Base-by-base conservation (phyloP, 495 filamentous ascomycete genomes). In the Hypoxylon rickii region DNA sequence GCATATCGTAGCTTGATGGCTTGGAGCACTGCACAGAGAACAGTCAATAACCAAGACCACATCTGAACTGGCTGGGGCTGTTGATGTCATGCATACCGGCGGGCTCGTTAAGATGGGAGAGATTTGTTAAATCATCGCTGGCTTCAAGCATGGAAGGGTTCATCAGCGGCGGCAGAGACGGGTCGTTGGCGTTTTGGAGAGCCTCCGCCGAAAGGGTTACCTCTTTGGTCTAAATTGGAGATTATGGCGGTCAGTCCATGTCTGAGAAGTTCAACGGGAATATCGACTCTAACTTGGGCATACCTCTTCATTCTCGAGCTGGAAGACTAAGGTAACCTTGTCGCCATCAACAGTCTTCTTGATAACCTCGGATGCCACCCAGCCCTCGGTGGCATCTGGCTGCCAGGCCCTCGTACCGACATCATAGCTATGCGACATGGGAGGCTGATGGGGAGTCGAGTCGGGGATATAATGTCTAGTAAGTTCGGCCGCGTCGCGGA, bases 91-190 rank as follows among this genome's bases (percentile, higher is more conserved):
- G 64, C 79, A 63, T 88, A 96, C 93, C 93, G 73, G 94, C 94
- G 64, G 94, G 94, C 70, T 99, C 94, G 74, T 99, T 99, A 54
- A 99, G 75, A 79, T 99, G 91, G 63, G 94, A 99, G 44, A 99
- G 74, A 72, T 96, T 97, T 22, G 94, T 99, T 64, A 99, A 78
- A 72, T 99, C 94, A 76, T 99, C 94, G 72, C 92, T 96, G 57
- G 94, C 94, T 83, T 99, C 94, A 36, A 99, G 86, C 84, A 99
- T 94, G 19, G 93, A 83, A 42, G 94, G 94, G 68, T 99, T 99
- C 94, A 97, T 97, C 62, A 97, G 74, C 33, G 94, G 94, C 7
- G 94, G 94, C 37, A 97, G 78, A 59, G 86, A 84, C 62, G 84
- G 83, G 70, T 91, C 86, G 47, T 72, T 78, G 55, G 77, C 73